phyloP scores from a whole-genome alignment of 192 early-diverging fungal genomes.

The Coemansia sp. region DNA sequence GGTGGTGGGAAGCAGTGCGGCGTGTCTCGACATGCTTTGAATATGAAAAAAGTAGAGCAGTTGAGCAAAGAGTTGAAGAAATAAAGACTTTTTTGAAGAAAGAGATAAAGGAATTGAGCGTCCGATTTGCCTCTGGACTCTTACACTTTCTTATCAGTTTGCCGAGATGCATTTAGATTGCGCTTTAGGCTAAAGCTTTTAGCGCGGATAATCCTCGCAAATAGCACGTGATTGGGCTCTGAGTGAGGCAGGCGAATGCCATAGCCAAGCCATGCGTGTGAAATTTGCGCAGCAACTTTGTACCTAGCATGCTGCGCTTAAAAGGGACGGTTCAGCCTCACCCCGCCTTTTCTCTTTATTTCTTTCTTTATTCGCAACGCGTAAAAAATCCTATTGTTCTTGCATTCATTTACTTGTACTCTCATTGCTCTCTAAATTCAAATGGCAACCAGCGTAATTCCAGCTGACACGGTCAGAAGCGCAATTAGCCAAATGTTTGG shows the following conservation, averaged over 20 bases:
- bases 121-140: not conserved
- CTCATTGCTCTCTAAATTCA: not conserved
- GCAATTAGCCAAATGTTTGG: slow-evolving; percentile 37
- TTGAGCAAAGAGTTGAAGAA: not conserved
- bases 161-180: slow-evolving; percentile 3
- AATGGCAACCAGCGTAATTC: slow-evolving; percentile 20
- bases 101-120: not conserved
- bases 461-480: slow-evolving; percentile 19
- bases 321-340: not conserved
- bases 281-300: not conserved
- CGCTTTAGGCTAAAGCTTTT: not conserved
- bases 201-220: not conserved
- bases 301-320: not conserved
- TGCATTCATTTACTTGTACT: slow-evolving; percentile 3
- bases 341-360: not conserved
- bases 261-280: not conserved
- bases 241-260: not conserved
- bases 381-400: not conserved
- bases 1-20: slow-evolving; percentile 75
- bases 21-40: slow-evolving; percentile 49
- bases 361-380: not conserved
- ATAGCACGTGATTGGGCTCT: not conserved
- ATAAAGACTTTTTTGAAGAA: not conserved
- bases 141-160: not conserved
- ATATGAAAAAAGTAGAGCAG: not conserved